These are phyloP conservation scores for Penicillium angulare DNA, from an alignment of 495 filamentous ascomycete genomes.

Conservation along the genomic window DNA sequence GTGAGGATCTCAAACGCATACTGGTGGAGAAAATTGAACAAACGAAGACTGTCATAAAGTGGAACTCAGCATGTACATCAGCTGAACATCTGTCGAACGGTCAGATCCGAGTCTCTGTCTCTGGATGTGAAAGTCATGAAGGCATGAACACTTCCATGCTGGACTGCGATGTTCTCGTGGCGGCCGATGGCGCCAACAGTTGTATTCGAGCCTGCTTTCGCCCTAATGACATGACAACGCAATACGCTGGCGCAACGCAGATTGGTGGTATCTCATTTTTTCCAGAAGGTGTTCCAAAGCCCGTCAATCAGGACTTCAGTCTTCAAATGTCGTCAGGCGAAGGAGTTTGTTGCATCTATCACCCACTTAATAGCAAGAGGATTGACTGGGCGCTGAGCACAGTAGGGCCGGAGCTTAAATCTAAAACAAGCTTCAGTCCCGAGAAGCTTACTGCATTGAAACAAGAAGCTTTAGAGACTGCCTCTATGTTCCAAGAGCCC, in stretches of 20 bases:
- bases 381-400: constrained; percentile 9
- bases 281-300: neutral
- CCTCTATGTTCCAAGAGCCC: constrained; percentile 11
- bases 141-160: neutral
- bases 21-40: constrained; percentile 1
- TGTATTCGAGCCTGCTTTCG: constrained; percentile 4
- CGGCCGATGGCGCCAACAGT: constrained; percentile 10
- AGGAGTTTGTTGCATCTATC: constrained; percentile 13
- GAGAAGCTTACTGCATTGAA: constrained; percentile 2
- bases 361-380: constrained; percentile 2
- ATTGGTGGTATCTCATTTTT: constrained; percentile 9
- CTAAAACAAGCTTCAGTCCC: neutral
- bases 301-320: constrained; percentile 3
- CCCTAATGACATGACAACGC: constrained; percentile 4
- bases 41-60: neutral
- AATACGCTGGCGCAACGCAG: constrained; percentile 10
- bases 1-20: constrained; percentile 6
- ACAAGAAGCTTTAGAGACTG: constrained; percentile 4
- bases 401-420: neutral
- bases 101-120: constrained; percentile 1
- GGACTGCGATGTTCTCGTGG: constrained; percentile 12
- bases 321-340: constrained; percentile 12
- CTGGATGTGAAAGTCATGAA: too few species aligned
- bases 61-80: neutral
- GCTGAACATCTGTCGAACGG: neutral